Evolutionary conservation across 164 flowering plant genomes (phyloP).

Genomic region (Vitis vinifera): DNA sequence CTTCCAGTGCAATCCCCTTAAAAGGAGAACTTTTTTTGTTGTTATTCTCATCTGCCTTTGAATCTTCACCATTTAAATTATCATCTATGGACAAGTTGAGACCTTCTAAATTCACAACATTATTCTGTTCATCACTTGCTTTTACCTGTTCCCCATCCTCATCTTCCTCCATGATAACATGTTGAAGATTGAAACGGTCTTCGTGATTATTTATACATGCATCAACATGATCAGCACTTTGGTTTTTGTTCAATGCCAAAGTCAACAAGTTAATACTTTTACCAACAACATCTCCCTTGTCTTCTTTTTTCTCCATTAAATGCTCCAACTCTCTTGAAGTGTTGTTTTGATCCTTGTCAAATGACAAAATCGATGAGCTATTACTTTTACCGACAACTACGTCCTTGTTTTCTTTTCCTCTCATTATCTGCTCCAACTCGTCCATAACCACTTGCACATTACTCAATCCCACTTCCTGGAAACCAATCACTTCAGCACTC

Average conservation of each 20-base stretch:
- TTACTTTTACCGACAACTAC: not conserved
- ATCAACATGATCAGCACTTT: conserved; percentile 9
- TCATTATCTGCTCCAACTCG: conserved; percentile 16
- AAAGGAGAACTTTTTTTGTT: conserved; percentile 4
- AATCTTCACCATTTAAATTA: conserved; percentile 4
- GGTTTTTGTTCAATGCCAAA: not conserved
- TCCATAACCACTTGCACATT: conserved; percentile 9
- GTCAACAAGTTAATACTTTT: not conserved
- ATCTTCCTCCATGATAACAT: conserved; percentile 4
- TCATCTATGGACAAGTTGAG: conserved; percentile 4
- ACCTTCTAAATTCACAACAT: not conserved
- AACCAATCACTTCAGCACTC: conserved; percentile 10
- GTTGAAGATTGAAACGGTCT: conserved; percentile 7
- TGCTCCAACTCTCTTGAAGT: conserved; percentile 8
- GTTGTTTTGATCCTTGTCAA: conserved; percentile 5
- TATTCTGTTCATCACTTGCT: conserved; percentile 3
- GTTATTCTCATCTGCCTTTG: conserved; percentile 8
- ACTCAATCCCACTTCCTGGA: conserved; percentile 2
- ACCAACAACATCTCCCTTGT: conserved; percentile 3
- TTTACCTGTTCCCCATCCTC: conserved; percentile 3
- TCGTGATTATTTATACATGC: conserved; percentile 3
- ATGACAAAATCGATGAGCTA: not conserved
- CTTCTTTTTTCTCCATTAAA: conserved; percentile 12
- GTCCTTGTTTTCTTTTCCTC: conserved; percentile 13
- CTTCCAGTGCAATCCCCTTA: conserved; percentile 11